phyloP scores from a whole-genome alignment of 2,329 filamentous ascomycete genomes.

The Phaeosphaeriaceae sp. region DNA sequence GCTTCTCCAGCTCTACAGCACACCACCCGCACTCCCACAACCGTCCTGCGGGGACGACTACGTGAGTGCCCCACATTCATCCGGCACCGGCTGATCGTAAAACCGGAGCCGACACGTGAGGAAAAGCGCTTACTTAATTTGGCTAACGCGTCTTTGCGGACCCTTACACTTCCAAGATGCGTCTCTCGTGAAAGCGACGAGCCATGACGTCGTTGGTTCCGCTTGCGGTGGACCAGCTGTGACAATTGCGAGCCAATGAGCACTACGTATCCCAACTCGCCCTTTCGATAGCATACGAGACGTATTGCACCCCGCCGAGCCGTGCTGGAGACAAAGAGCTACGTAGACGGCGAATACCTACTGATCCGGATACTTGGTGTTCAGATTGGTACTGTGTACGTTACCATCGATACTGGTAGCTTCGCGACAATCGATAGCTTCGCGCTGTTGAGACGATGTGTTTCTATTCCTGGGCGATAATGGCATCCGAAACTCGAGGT shows the following conservation, averaged over 20 bases:
- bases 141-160: neutral
- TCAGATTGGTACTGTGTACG: neutral
- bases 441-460: neutral
- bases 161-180: constrained; percentile 10
- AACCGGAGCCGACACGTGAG: constrained; percentile 3
- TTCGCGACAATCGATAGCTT: neutral
- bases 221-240: neutral
- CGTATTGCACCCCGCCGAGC: neutral
- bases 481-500: constrained; percentile 1
- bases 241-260: neutral
- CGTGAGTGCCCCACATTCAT: constrained; percentile 21
- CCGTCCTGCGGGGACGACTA: constrained; percentile 21
- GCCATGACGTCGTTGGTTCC: neutral
- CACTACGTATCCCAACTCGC: neutral
- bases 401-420: too few species aligned
- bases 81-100: constrained; percentile 14
- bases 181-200: neutral
- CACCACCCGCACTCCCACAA: constrained; percentile 4
- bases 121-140: neutral
- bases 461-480: constrained; percentile 1
- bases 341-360: neutral
- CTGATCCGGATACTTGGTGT: neutral
- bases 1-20: constrained; percentile 14
- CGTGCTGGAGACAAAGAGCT: neutral
- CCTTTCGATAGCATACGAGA: neutral